These are phyloP conservation scores for Eucalyptus sp. DNA, from an alignment of 345 rosid genomes.

Conservation along the genomic window DNA sequence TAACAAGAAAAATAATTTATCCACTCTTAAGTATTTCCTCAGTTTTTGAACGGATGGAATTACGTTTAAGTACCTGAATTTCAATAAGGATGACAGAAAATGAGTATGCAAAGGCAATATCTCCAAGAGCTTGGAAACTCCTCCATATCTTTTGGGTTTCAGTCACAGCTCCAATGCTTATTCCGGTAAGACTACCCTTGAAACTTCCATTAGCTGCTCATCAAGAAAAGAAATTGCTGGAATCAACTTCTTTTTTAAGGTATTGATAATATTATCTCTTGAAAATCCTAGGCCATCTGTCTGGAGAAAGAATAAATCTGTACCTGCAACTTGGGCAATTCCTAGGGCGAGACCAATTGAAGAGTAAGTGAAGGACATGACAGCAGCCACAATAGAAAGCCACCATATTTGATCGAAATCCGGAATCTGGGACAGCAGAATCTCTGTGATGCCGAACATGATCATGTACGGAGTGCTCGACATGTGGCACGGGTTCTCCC, in stretches of 20 bases:
- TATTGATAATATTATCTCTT: neutral
- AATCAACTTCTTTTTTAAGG: neutral
- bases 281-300: neutral
- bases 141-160: conserved; percentile 71
- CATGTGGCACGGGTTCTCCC: conserved; percentile 49
- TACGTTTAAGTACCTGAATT: conserved; percentile 45
- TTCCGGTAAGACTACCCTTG: conserved; percentile 68
- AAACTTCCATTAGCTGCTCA: conserved; percentile 32
- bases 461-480: conserved; percentile 73
- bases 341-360: conserved; percentile 43
- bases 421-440: conserved; percentile 70
- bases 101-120: conserved; percentile 83
- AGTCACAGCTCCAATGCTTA: conserved; percentile 49
- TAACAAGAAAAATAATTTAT: neutral
- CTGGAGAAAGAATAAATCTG: neutral
- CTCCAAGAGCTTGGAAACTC: conserved; percentile 79
- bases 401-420: conserved; percentile 49
- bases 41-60: neutral
- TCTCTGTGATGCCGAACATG: conserved; percentile 50
- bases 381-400: conserved; percentile 51
- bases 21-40: neutral
- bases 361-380: conserved; percentile 54
- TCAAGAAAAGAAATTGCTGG: neutral
- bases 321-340: conserved; percentile 28
- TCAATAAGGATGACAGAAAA: conserved; percentile 65